A percentile compares a stretch with the other conserved stretches of the same genome.
These are phyloP conservation scores for Capsicum baccatum DNA, from an alignment of 257 asterid species.

Conservation along the genomic window DNA sequence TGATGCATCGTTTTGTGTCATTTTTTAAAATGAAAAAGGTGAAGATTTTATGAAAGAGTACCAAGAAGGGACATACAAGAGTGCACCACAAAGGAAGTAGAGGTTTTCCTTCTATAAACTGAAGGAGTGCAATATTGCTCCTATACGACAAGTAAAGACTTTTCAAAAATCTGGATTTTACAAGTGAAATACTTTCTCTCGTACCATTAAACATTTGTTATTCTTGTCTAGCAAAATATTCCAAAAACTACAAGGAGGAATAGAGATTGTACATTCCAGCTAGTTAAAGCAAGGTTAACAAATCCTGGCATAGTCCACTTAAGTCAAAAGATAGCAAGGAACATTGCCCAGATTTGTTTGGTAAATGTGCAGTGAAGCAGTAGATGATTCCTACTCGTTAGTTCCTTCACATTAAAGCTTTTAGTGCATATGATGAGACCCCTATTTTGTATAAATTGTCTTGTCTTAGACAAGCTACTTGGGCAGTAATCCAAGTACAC, in stretches of 20 bases:
- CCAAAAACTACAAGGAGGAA: neutral
- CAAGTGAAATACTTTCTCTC: neutral
- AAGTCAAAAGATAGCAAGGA: neutral
- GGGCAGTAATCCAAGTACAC: neutral
- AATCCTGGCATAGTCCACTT: neutral
- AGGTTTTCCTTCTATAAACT: neutral
- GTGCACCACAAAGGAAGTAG: neutral
- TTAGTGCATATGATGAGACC: neutral
- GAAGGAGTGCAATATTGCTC: neutral
- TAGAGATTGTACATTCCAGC: neutral
- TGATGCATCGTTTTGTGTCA: neutral
- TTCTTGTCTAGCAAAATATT: neutral
- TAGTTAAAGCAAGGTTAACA: neutral
- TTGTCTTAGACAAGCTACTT: neutral
- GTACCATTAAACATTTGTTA: neutral
- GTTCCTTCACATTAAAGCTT: neutral
- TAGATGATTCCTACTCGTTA: neutral
- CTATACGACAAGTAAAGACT: neutral
- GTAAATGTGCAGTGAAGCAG: neutral
- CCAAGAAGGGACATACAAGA: neutral
- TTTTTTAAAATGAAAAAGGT: too few relatives aligned
- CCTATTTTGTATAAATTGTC: neutral
- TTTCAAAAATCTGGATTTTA: neutral
- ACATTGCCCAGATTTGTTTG: neutral
- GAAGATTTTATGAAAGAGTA: neutral